Base-by-base conservation (phyloP, 208 protist species). In the Leptomonas seymouri region DNA sequence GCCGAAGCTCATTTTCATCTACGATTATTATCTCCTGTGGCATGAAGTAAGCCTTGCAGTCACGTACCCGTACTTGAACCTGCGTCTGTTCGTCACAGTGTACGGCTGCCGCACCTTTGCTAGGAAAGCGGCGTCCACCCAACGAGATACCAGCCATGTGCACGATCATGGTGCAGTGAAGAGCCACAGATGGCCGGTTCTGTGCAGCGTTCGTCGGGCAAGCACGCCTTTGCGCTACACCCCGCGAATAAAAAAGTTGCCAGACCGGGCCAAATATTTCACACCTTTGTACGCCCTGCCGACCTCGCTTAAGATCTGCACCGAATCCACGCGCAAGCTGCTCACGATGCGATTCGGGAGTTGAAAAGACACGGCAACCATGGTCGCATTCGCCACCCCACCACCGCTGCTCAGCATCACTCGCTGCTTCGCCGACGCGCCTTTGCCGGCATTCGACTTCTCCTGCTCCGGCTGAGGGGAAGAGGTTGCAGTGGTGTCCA, bases 201-300 rank as follows among this genome's bases (percentile, higher is more conserved):
- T 14, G 6, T 18, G 28, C 48, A 46, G 15, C 45, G 9, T 27
- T 39, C 3, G 7, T 39, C 9, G 34, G 9, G 7, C 7, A 39
- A 39, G 34, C 9, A 9, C 34, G 9, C 34, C 34, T 39, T 34
- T 46, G 44, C 21, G 39, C 76, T 82, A 96, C n/a, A 78, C 80
- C 5, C 81, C 85, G 9, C 89, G 86, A 31, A 96, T 82, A 14
- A 90, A 76, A 82, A 89, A 97, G 28, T 79, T 81, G n/a, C 93
- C 90, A n/a, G 90, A 67, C 60, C 68, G 55, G 12, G 91, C 90
- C 8, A 90, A 54, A 56, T 95, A 94, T 73, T 95, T 95, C 44
- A 97, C 85, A 41, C 93, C 93, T 63, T 95, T 97, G 80, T 95
- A 97, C 14, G 91, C 76, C 60, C 87, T 87, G 21, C 80, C 86